Conservation (phyloP, 31 red algal species). For the Bonnemaisonia californica region DNA sequence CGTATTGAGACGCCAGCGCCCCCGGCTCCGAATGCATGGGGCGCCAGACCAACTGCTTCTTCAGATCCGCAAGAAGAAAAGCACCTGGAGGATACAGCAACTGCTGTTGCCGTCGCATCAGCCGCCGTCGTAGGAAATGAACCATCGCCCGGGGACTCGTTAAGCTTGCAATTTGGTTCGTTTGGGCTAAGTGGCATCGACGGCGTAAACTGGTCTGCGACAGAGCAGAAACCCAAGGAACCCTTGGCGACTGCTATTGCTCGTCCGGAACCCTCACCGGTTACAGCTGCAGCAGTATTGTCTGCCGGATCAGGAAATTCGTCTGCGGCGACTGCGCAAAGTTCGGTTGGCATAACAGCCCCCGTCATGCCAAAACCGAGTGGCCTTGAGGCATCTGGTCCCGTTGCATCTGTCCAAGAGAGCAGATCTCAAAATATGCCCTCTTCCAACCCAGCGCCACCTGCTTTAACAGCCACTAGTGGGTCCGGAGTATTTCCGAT, state of each 20-base stretch:
- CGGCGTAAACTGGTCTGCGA: constrained; percentile 68
- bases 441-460: constrained; percentile 15
- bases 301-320: constrained; percentile 12
- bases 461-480: constrained; percentile 17
- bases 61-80: constrained; percentile 38
- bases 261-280: constrained; percentile 6
- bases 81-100: constrained; percentile 51
- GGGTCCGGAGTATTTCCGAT: constrained; percentile 68
- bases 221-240: constrained; percentile 42
- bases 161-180: constrained; percentile 76
- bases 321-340: constrained; percentile 14
- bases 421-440: neutral
- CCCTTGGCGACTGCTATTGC: constrained; percentile 21
- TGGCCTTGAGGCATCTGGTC: neutral
- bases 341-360: constrained; percentile 19
- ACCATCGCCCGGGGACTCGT: constrained; percentile 35
- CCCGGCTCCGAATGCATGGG: constrained; percentile 53
- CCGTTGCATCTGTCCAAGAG: neutral
- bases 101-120: constrained; percentile 41
- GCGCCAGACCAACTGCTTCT: constrained; percentile 1
- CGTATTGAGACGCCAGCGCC: constrained; percentile 30
- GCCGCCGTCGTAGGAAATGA: constrained; percentile 50
- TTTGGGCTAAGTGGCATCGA: constrained; percentile 69
- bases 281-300: constrained; percentile 17
- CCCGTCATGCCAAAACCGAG: neutral